Conservation (phyloP, 805 yeast species). For the Naumovozyma dairenensis region DNA sequence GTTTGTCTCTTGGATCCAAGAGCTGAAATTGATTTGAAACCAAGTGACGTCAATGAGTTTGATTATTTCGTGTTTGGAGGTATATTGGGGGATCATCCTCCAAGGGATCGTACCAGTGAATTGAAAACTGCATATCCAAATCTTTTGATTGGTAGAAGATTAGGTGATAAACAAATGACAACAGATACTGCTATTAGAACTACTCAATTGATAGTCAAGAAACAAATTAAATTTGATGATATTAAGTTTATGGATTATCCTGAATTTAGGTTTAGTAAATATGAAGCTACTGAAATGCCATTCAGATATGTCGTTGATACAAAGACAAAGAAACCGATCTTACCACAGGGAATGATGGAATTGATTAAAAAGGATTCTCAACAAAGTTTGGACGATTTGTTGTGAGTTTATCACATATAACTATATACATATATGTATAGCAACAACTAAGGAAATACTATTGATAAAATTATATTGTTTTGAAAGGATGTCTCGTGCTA, state of each 20-base stretch:
- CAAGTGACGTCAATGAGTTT: constrained; percentile 54
- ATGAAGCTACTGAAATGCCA: constrained; percentile 97
- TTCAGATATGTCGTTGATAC: constrained; percentile 72
- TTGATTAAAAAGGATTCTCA: constrained; percentile 80
- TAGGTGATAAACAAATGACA: constrained; percentile 89
- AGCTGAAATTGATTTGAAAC: constrained; percentile 63
- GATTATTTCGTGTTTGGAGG: constrained; percentile 96
- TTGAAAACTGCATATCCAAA: constrained; percentile 64
- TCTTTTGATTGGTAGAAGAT: constrained; percentile 66
- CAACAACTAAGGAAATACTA: background rate
- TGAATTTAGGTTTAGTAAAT: constrained; percentile 75
- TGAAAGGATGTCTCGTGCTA: too few species aligned
- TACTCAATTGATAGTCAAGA: constrained; percentile 68
- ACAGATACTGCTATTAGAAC: constrained; percentile 96
- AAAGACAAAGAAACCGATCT: constrained; percentile 54
- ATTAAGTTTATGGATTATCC: constrained; percentile 88
- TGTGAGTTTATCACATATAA: constrained; percentile 7
- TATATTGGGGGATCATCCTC: constrained; percentile 87
- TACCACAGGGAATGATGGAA: constrained; percentile 87
- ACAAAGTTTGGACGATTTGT: constrained; percentile 64
- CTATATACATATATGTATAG: constrained; percentile 3
- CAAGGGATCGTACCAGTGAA: constrained; percentile 86
- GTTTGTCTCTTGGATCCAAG: constrained; percentile 87
- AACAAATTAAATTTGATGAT: constrained; percentile 48
- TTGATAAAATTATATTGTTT: too few species aligned